Base-by-base conservation (phyloP, 768 basidiomycete species). In the Rhodotorula kratochvilovae region DNA sequence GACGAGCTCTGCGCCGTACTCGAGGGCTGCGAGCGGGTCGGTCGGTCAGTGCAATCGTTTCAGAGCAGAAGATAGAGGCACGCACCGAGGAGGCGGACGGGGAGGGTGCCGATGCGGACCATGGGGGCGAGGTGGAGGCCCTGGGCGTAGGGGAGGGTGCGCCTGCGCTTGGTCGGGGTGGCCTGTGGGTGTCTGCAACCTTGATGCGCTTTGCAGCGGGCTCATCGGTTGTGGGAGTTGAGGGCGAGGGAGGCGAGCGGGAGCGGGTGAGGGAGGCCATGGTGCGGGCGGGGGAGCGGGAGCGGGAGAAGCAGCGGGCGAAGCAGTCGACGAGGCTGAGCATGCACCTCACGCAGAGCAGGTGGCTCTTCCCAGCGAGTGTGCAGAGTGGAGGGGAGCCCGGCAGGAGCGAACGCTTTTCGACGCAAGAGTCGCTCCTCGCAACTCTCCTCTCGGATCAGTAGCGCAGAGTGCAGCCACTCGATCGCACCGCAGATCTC, bases 81-180 rank as follows among this genome's bases (percentile, higher is more conserved):
- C n/a, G n/a, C n/a, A n/a, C n/a, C 70, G 54, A 78, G 43, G 25
- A 77, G 75, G 43, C 66, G 73, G 61, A 58, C 75, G 7, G 54
- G 63, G 29, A 70, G 75, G 65, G 71, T 76, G 42, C 67, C 66
- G 56, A 66, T 74, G 35, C 73, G 51, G 11, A 99, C 96, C 96
- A 99, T 99, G 3, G 96, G 96, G 5, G 96, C 95, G n/a, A 99
- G 85, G 78, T 96, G 89, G 42, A 97, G 83, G 17, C 92, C 94
- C 81, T 91, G 85, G 74, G 88, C 88, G 82, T 92, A 99, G 73
- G 91, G 80, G 6, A 83, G 87, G 39, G 88, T 48, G 27, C 56
- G 31, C 51, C 45, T 87, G 2, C 90, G 84, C 59, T 73, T 87
- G 27, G 60, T 57, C 29, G 68, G 54, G 27, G n/a, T 29, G 51